Evolutionary conservation across 1,284 basidiomycete genomes (phyloP).

Genomic region (Apiotrichum gracile): DNA sequence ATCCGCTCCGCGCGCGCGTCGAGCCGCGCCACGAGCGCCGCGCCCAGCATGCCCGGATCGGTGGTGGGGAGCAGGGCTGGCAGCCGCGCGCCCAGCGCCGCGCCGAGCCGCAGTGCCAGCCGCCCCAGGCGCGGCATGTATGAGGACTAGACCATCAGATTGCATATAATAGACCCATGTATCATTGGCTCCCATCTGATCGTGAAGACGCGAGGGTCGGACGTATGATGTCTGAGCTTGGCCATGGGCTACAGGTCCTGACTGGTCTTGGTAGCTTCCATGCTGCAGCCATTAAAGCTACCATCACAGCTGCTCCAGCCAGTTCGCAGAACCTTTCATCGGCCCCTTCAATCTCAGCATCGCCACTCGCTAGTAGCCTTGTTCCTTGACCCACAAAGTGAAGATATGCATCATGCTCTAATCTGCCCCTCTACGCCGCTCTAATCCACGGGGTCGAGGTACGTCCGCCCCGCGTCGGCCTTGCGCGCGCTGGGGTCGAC

Average conservation of each 20-base stretch:
- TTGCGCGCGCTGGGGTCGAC: conserved; percentile 3
- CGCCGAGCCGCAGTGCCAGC: neutral
- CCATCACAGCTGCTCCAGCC: too few relatives aligned
- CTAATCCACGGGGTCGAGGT: conserved; percentile 5
- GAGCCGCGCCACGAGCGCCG: neutral
- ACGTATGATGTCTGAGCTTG: too few relatives aligned
- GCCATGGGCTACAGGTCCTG: too few relatives aligned
- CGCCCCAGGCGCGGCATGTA: conserved; percentile 1
- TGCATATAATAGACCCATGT: too few relatives aligned
- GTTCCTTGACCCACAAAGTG: neutral
- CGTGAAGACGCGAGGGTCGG: too few relatives aligned
- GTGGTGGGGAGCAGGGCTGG: neutral
- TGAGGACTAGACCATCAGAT: conserved; percentile 1
- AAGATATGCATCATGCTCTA: neutral
- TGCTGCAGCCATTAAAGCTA: too few relatives aligned
- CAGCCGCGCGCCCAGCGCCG: too few relatives aligned
- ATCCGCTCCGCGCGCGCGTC: conserved; percentile 12
- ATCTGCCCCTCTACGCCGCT: neutral
- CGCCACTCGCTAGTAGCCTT: too few relatives aligned
- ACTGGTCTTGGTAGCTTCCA: too few relatives aligned
- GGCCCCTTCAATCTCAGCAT: too few relatives aligned
- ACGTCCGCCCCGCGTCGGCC: neutral
- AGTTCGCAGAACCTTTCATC: too few relatives aligned
- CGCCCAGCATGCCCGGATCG: neutral
- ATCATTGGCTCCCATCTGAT: too few relatives aligned